Percentiles rank a stretch among this genome's conserved stretches.
These are phyloP conservation scores for Pleurostoma richardsiae DNA, from an alignment of 2,329 filamentous ascomycete species.

Conservation along the genomic window DNA sequence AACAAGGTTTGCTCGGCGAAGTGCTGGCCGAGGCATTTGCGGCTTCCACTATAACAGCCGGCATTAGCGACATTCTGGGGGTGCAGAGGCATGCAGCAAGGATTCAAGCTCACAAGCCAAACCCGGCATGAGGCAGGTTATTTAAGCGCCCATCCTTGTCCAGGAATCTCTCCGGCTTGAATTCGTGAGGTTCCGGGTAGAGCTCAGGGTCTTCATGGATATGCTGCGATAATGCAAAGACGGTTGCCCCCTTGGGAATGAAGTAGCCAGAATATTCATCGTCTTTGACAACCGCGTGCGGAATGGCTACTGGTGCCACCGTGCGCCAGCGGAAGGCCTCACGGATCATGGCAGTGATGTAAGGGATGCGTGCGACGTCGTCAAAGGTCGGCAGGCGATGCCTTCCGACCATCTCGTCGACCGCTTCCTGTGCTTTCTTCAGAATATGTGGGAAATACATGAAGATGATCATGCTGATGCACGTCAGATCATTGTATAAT, in stretches of 20 bases:
- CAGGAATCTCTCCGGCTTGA: background rate
- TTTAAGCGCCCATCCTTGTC: background rate
- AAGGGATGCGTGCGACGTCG: constrained; percentile 25
- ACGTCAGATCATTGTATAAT: background rate
- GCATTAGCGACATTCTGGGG: background rate
- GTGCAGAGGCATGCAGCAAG: background rate
- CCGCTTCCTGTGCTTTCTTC: constrained; percentile 11
- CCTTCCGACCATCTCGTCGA: constrained; percentile 24
- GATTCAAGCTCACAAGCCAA: background rate
- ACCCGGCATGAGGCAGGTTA: background rate
- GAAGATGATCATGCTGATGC: background rate
- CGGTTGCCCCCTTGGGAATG: constrained; percentile 1
- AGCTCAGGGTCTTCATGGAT: background rate
- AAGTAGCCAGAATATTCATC: constrained; percentile 1
- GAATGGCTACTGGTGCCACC: constrained; percentile 4
- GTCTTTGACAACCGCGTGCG: constrained; percentile 8
- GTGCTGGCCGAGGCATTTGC: background rate
- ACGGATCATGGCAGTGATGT: constrained; percentile 17
- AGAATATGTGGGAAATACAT: constrained; percentile 14
- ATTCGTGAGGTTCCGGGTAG: background rate
- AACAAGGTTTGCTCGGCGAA: background rate
- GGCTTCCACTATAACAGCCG: background rate
- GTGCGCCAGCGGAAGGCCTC: constrained; percentile 15
- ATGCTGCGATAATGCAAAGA: background rate
- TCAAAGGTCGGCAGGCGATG: constrained; percentile 21